These are phyloP conservation scores for Hippophae rhamnoides DNA, from an alignment of 306 rosid species.

Conservation along the genomic window DNA sequence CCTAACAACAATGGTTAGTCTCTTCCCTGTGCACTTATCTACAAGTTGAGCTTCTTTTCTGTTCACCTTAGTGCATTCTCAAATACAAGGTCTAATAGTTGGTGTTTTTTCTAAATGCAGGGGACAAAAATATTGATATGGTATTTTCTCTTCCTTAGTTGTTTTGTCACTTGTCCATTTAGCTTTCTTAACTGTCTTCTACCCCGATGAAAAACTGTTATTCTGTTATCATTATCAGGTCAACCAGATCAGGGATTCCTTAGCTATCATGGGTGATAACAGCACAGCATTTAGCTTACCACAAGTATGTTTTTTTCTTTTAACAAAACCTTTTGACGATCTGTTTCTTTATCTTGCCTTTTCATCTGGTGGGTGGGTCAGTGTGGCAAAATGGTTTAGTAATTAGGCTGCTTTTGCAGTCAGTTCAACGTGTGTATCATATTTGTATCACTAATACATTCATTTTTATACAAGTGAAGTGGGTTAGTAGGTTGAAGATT, in stretches of 20 bases:
- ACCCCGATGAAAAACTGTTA: background rate
- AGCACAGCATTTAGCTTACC: constrained; percentile 95
- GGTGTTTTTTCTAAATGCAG: constrained; percentile 46
- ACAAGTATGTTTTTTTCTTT: constrained; percentile 47
- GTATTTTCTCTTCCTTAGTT: constrained; percentile 38
- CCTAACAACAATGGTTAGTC: constrained; percentile 72
- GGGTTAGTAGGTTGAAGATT: no score
- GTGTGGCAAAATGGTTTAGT: background rate
- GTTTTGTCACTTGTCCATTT: constrained; percentile 13
- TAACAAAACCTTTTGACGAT: background rate
- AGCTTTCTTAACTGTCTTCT: constrained; percentile 7
- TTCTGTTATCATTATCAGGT: constrained; percentile 45
- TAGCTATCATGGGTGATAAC: constrained; percentile 92
- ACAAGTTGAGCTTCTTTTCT: constrained; percentile 6
- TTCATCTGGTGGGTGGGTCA: background rate
- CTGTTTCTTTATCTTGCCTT: background rate
- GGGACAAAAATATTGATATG: constrained; percentile 81
- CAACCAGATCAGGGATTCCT: constrained; percentile 87
- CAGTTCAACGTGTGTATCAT: no score
- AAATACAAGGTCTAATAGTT: constrained; percentile 22
- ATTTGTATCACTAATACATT: no score
- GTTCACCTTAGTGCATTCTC: constrained; percentile 6
- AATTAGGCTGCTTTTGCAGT: no score
- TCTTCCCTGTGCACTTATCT: constrained; percentile 10
- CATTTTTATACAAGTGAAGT: no score